A percentile compares a stretch with the other conserved stretches of the same genome.
Conservation (phyloP, 129 eudicot species). For the Daucus carota region DH1_v3.0 NC_030382.2:56201001-56201500, state of each 20-base stretch:
- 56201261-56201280: neutral
- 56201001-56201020: neutral
- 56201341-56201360: conserved; percentile 77
- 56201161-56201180: conserved; percentile 71
- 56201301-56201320: neutral
- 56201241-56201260: conserved; percentile 10
- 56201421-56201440: conserved; percentile 58
- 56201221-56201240: conserved; percentile 36
- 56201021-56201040: neutral
- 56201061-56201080: conserved; percentile 65
- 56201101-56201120: conserved; percentile 74
- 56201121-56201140: conserved; percentile 74
- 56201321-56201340: conserved; percentile 46
- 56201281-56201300: conserved; percentile 4
- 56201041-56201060: neutral
- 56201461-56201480: conserved; percentile 12
- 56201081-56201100: conserved; percentile 89
- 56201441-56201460: conserved; percentile 24
- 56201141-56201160: conserved; percentile 63
- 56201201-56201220: conserved; percentile 78
- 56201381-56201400: conserved; percentile 50
- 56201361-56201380: conserved; percentile 52
- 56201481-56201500: conserved; percentile 21
- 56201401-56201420: conserved; percentile 49
- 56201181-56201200: conserved; percentile 88